Percentiles rank a stretch among this genome's conserved stretches.
These are phyloP conservation scores for Metschnikowia peoriensis DNA, from an alignment of 805 yeast genomes.

Conservation along the genomic window DNA sequence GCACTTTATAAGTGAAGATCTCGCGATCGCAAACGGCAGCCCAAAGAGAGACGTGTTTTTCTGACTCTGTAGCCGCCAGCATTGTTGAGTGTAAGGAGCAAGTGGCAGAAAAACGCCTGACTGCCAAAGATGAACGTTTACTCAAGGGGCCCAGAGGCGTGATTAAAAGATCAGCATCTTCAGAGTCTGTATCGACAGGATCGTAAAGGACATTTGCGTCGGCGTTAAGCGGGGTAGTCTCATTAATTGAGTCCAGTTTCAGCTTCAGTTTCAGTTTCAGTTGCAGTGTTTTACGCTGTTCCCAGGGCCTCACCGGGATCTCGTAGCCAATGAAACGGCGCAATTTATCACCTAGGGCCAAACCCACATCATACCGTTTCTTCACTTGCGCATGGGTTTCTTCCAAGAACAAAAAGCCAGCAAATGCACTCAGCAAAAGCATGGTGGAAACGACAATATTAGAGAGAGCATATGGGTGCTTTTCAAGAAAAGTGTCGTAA, in stretches of 20 bases:
- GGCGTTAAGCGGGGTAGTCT: conserved; percentile 6
- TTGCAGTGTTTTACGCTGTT: not conserved
- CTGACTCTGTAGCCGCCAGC: conserved; percentile 12
- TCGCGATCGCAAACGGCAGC: conserved; percentile 20
- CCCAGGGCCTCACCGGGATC: conserved; percentile 33
- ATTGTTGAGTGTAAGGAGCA: conserved; percentile 17
- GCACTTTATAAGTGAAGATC: conserved; percentile 30
- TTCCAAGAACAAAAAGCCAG: conserved; percentile 37
- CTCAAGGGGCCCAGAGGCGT: conserved; percentile 6
- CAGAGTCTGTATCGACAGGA: conserved; percentile 2
- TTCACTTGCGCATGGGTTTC: conserved; percentile 33
- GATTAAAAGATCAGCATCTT: conserved; percentile 3
- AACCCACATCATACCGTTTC: conserved; percentile 32
- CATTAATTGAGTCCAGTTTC: conserved; percentile 4
- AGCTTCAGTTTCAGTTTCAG: conserved; percentile 3
- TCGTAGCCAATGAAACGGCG: conserved; percentile 25
- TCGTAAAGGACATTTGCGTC: conserved; percentile 9
- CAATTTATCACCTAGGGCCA: conserved; percentile 33
- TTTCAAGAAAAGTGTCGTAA: conserved; percentile 29
- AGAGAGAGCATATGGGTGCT: conserved; percentile 39
- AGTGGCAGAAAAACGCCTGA: conserved; percentile 19
- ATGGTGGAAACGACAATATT: conserved; percentile 33
- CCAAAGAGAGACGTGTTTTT: conserved; percentile 12
- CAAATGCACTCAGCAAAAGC: conserved; percentile 24
- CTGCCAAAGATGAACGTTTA: conserved; percentile 14